phyloP scores from a whole-genome alignment of 2,329 filamentous ascomycete species.

The Venturia pyrina region DNA sequence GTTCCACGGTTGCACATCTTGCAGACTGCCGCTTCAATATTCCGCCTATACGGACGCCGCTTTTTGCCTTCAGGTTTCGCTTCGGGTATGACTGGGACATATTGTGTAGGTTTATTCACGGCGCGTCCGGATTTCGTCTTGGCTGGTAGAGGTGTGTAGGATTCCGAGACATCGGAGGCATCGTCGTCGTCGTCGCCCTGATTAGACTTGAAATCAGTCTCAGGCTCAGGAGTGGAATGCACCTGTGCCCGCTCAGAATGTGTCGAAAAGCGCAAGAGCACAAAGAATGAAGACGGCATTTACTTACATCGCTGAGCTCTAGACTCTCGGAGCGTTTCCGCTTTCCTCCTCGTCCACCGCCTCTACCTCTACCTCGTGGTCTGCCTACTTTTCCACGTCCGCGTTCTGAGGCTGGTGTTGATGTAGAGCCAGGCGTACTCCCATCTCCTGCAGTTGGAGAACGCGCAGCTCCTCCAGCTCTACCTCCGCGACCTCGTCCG shows the following conservation, averaged over 20 bases:
- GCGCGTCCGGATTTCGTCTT: slow-evolving; percentile 68
- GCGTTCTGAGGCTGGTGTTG: slow-evolving; percentile 17
- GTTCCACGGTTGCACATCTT: slow-evolving; percentile 62
- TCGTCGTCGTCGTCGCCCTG: slow-evolving; percentile 18
- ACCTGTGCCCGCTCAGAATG: slow-evolving; percentile 2
- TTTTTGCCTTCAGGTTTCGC: slow-evolving; percentile 43
- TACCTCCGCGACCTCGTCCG: slow-evolving; percentile 22
- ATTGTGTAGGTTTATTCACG: slow-evolving; percentile 55
- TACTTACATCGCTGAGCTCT: slow-evolving; percentile 23
- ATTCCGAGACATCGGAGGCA: slow-evolving; percentile 28
- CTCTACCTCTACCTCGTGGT: slow-evolving; percentile 30
- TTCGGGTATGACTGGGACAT: slow-evolving; percentile 45
- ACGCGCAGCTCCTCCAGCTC: slow-evolving; percentile 23
- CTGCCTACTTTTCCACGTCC: slow-evolving; percentile 15
- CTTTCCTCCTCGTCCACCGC: slow-evolving; percentile 28
- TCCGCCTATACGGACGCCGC: slow-evolving; percentile 48
- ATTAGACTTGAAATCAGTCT: slow-evolving; percentile 2
- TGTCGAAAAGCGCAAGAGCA: neutral
- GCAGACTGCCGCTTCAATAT: slow-evolving; percentile 52
- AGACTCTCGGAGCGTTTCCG: slow-evolving; percentile 28
- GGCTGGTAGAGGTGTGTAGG: slow-evolving; percentile 48
- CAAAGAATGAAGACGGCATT: slow-evolving; percentile 12
- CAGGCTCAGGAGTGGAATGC: slow-evolving; percentile 2
- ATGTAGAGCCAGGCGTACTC: slow-evolving; percentile 7
- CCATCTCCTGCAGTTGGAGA: slow-evolving; percentile 15